These are phyloP conservation scores for Coemansia sp. DNA, from an alignment of 192 early-diverging fungal genomes.

Conservation along the genomic window DNA sequence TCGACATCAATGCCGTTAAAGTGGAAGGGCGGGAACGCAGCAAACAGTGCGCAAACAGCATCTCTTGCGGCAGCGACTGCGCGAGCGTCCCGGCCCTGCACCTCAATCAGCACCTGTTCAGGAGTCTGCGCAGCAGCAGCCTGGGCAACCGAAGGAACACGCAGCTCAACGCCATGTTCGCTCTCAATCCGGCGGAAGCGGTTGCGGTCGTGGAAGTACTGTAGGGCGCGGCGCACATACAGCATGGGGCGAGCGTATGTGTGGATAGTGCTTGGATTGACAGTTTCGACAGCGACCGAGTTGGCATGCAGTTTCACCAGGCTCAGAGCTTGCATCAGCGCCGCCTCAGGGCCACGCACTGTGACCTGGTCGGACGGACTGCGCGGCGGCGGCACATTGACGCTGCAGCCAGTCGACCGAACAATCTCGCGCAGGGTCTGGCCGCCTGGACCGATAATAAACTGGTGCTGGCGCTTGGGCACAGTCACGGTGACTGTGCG, in stretches of 20 bases:
- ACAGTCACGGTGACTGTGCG: slow-evolving; percentile 67
- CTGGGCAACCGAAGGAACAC: slow-evolving; percentile 53
- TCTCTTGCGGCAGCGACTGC: slow-evolving; percentile 66
- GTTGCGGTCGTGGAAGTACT: slow-evolving; percentile 72
- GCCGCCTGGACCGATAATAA: slow-evolving; percentile 82
- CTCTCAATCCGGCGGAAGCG: slow-evolving; percentile 78
- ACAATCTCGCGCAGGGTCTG: slow-evolving; percentile 78
- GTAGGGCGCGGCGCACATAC: slow-evolving; percentile 67
- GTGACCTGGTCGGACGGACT: slow-evolving; percentile 72
- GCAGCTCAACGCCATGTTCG: slow-evolving; percentile 63
- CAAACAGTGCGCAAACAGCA: slow-evolving; percentile 58
- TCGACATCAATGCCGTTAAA: slow-evolving; percentile 76
- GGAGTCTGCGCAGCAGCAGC: slow-evolving; percentile 37
- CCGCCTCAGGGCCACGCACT: slow-evolving; percentile 75
- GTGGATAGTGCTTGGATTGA: slow-evolving; percentile 67
- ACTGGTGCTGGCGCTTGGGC: slow-evolving; percentile 91
- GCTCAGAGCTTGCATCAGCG: slow-evolving; percentile 70
- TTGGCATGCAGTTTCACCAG: slow-evolving; percentile 82
- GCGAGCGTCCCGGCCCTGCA: slow-evolving; percentile 67
- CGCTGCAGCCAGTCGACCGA: slow-evolving; percentile 81
- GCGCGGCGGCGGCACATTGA: slow-evolving; percentile 72
- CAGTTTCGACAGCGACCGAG: slow-evolving; percentile 66
- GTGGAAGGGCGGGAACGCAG: slow-evolving; percentile 57
- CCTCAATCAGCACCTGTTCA: slow-evolving; percentile 63
- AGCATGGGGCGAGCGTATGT: slow-evolving; percentile 52